Evolutionary conservation across 371 early-diverging fungal genomes (phyloP).

Genomic region (Zopfochytrium polystomum): DNA sequence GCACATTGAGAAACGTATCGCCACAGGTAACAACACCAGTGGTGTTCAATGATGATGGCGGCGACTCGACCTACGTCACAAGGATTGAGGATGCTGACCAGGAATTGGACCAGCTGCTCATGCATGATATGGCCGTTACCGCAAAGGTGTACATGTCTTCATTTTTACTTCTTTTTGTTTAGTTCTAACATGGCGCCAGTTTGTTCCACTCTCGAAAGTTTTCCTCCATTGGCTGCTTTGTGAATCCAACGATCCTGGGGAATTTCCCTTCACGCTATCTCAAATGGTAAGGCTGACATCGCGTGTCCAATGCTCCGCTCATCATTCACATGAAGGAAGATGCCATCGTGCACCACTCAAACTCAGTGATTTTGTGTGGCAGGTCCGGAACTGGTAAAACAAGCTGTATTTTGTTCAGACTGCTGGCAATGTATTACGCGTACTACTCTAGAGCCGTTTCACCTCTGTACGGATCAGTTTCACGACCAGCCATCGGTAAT

Average conservation of each 20-base stretch:
- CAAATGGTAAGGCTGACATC: no score
- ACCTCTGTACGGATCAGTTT: no score
- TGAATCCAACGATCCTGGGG: no score
- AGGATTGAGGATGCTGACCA: neutral
- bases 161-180: no score
- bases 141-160: no score
- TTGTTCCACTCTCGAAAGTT: no score
- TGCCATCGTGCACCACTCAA: slow-evolving; percentile 15
- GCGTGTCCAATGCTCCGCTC: no score
- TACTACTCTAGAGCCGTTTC: neutral
- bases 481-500: no score
- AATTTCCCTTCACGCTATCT: no score
- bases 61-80: slow-evolving; percentile 5
- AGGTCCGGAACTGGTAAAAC: slow-evolving; percentile 33
- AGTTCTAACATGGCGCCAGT: no score
- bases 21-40: neutral
- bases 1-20: neutral
- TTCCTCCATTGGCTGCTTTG: no score
- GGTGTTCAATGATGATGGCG: slow-evolving; percentile 21
- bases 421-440: slow-evolving; percentile 11
- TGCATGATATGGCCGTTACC: slow-evolving; percentile 29
- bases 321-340: slow-evolving; percentile 18
- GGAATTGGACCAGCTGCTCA: neutral
- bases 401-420: slow-evolving; percentile 23
- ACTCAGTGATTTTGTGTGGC: slow-evolving; percentile 24